phyloP scores from a whole-genome alignment of 2,329 filamentous ascomycete species.

The Cladophialophora immunda region DNA sequence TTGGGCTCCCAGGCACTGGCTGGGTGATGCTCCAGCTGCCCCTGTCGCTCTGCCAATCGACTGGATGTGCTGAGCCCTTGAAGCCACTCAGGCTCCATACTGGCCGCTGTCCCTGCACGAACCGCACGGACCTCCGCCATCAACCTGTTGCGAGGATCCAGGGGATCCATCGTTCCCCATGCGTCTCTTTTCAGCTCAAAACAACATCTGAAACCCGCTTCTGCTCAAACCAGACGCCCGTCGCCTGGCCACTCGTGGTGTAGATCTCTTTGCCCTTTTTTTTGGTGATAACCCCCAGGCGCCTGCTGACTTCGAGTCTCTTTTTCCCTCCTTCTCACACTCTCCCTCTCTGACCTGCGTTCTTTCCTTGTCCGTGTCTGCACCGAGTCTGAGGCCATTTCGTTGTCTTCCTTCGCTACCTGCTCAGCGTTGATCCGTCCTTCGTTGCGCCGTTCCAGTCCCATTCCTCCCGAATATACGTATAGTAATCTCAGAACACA shows the following conservation, averaged over 20 bases:
- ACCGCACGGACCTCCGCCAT: not conserved
- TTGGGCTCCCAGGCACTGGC: slow-evolving; percentile 16
- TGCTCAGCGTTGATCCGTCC: not conserved
- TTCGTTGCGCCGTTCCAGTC: slow-evolving; percentile 1
- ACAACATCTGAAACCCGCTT: slow-evolving; percentile 26
- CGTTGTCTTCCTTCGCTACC: not conserved
- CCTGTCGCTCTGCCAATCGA: slow-evolving; percentile 12
- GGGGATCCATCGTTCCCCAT: slow-evolving; percentile 4
- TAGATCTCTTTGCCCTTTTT: slow-evolving; percentile 1
- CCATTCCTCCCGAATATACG: slow-evolving; percentile 3
- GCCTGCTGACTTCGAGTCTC: slow-evolving; percentile 17
- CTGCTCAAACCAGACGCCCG: slow-evolving; percentile 21
- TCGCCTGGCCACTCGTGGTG: slow-evolving; percentile 17
- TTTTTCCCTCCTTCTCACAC: slow-evolving; percentile 2
- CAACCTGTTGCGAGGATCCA: not conserved
- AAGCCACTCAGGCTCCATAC: not conserved
- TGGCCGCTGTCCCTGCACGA: not conserved
- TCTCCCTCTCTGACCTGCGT: not conserved
- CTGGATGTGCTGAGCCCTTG: slow-evolving; percentile 1
- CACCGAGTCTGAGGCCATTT: slow-evolving; percentile 8
- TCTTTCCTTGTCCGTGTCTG: slow-evolving; percentile 5
- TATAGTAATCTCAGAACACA: slow-evolving; percentile 14
- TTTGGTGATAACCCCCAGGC: slow-evolving; percentile 10
- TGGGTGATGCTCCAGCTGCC: slow-evolving; percentile 3
- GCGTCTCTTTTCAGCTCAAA: slow-evolving; percentile 23